Evolutionary conservation across 352 stramenopile species (phyloP), one percentile per base, ranked within the genome.

Genomic region (Nothophytophthora sp.): DNA sequence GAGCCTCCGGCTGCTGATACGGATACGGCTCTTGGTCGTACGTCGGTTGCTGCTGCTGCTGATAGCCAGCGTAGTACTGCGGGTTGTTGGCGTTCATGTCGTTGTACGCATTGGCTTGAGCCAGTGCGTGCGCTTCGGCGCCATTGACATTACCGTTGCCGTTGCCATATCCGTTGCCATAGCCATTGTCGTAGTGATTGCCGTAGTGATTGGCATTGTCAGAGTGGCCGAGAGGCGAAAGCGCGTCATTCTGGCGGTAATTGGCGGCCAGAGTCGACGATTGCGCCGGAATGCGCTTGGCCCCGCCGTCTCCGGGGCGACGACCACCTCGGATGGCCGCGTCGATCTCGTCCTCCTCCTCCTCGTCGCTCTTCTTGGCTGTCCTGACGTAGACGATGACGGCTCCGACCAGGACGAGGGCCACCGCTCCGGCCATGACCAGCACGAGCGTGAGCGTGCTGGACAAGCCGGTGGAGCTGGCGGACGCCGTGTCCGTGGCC

Each of bases 311-410:
- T 13, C 25, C n/a, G 44, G 37, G 7, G 48, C 48, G 22, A 4
- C 41, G 38, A 11, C 23, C 41, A n/a, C 63, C 44, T 0, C 35
- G 38, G 32, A 63, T 32, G 6, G 67, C 54, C 24, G 54, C 50
- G 16, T 69, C 61, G 38, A 70, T 51, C 10, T 76, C 62, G 16
- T 42, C 27, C 15, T 61, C 44, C 13, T 75, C 66, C 2, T 78
- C 60, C 6, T 73, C 70, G 1, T 81, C 60, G 7, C 73, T 52
- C 9, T 61, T 51, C 1, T 61, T 65, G 15, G 46, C 44, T 0
- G 67, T 70, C 35, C 73, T 76, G 16, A 74, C 59, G 49, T 83
- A 87, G 19, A 90, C 64, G 49, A 90, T 79, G 12, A 86, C 32
- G 4, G 71, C 67, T 1, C 58, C 57, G 20, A 57, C 50, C 16